Base-by-base conservation (phyloP, 2,329 filamentous ascomycete genomes). In the Hyphodiscus sp. region DNA sequence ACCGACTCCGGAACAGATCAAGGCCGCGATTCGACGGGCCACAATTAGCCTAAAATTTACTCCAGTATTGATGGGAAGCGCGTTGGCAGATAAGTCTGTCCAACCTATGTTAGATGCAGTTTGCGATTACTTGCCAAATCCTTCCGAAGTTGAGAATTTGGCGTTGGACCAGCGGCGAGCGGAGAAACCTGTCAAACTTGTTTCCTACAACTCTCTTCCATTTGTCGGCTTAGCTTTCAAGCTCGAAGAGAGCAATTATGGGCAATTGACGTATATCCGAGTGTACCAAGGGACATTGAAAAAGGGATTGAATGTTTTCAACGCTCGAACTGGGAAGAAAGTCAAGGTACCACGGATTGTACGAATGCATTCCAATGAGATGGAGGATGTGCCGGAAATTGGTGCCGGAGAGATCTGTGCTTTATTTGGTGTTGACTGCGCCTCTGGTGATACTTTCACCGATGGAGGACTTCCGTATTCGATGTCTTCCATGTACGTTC, bases 351-450 rank as follows among this genome's bases (percentile, higher is more conserved):
- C 94, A 19, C 88, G 92, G 68, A 97, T 99, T 65, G 94, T 99
- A 58, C 90, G 94, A 58, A 99, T 99, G 94, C 94, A 99, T 77
- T 96, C 91, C 45, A 96, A 97, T 69, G 94, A 99, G 68, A 96
- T 99, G 92, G 94, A 99, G 71, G 94, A 99, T 68, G 90, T 96
- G 29, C 78, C 75, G 52, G 91, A 96, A 71, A 87, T 99, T 59
- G 90, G 91, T 50, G 92, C 94, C 51, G 94, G 94, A 72, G 94
- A 99, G 72, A 99, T 99, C 60, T 99, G 94, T 69, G 94, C 94
- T 57, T 94, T 99, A 55, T 99, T 99, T 68, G 94, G 94, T 67
- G 89, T 99, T 51, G 94, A 99, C 65, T 99, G 94, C 70, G 91
- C 94, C 38, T 97, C 92, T 44, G 94, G 94, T 65, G 94, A 99